phyloP scores from a whole-genome alignment of 164 flowering plant species.

The Tetrastigma voinierianum region DNA sequence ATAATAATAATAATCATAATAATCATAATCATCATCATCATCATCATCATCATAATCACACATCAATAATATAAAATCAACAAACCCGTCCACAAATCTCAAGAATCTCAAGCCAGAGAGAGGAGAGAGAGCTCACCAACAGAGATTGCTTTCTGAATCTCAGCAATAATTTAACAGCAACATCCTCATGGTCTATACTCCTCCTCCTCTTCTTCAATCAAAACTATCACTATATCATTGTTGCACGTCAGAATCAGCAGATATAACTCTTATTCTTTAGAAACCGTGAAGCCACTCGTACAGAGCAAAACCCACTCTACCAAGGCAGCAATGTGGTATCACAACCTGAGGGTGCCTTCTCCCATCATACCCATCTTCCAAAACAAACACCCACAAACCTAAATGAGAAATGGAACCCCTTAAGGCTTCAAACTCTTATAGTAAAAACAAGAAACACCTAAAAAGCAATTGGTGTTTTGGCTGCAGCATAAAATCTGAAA shows the following conservation, averaged over 20 bases:
- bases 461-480: not conserved
- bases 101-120: not conserved
- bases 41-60: not conserved
- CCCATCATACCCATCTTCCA: conserved; percentile 25
- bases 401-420: too few relatives aligned
- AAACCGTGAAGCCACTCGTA: conserved; percentile 61
- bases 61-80: not conserved
- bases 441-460: too few relatives aligned
- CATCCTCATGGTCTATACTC: conserved; percentile 38
- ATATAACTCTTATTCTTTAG: conserved; percentile 48
- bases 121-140: conserved; percentile 37
- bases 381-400: not conserved
- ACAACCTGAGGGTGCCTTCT: conserved; percentile 42
- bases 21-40: not conserved
- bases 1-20: too few relatives aligned
- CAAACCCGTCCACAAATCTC: not conserved
- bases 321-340: conserved; percentile 47
- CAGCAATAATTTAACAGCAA: conserved; percentile 53
- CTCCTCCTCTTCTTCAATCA: conserved; percentile 55
- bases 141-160: conserved; percentile 69
- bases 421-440: too few relatives aligned
- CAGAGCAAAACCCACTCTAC: conserved; percentile 55
- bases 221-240: conserved; percentile 34
- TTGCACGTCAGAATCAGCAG: conserved; percentile 12
- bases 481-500: too few relatives aligned